These are phyloP conservation scores for Ophiocordyceps robertsii DNA, from an alignment of 2,329 filamentous ascomycete species.

Conservation along the genomic window DNA sequence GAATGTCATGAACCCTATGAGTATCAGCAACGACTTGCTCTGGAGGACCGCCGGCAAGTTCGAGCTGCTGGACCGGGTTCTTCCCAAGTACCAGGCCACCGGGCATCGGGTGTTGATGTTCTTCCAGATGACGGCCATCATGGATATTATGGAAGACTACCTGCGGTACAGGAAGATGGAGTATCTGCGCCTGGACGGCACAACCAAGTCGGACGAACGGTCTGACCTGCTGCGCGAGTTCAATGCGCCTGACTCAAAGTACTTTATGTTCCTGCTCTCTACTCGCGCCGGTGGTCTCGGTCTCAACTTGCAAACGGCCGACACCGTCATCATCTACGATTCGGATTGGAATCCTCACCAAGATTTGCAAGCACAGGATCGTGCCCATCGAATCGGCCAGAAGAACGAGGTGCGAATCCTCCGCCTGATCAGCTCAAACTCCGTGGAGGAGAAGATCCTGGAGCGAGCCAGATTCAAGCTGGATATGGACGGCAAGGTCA, in stretches of 20 bases:
- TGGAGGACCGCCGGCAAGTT: slow-evolving; percentile 98
- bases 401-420: slow-evolving; percentile 99
- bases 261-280: slow-evolving; percentile 97
- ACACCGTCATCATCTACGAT: slow-evolving; percentile 99
- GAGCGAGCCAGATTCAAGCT: slow-evolving; percentile 96
- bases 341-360: slow-evolving; percentile 99
- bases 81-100: slow-evolving; percentile 85
- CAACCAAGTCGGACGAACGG: slow-evolving; percentile 93
- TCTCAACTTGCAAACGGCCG: slow-evolving; percentile 91
- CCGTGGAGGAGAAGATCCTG: slow-evolving; percentile 96
- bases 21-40: slow-evolving; percentile 77
- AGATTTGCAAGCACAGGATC: slow-evolving; percentile 97
- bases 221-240: slow-evolving; percentile 81
- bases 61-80: slow-evolving; percentile 78
- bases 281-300: slow-evolving; percentile 96
- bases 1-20: slow-evolving; percentile 89
- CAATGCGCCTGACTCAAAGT: slow-evolving; percentile 80
- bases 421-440: slow-evolving; percentile 89
- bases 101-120: slow-evolving; percentile 98
- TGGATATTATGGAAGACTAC: slow-evolving; percentile 99
- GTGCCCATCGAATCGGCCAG: slow-evolving; percentile 98
- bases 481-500: slow-evolving; percentile 98
- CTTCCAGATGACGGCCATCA: slow-evolving; percentile 99
- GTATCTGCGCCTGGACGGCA: slow-evolving; percentile 89
- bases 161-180: slow-evolving; percentile 69